Base-by-base conservation (phyloP, 352 stramenopile genomes). In the Peronospora belbahrii region DNA sequence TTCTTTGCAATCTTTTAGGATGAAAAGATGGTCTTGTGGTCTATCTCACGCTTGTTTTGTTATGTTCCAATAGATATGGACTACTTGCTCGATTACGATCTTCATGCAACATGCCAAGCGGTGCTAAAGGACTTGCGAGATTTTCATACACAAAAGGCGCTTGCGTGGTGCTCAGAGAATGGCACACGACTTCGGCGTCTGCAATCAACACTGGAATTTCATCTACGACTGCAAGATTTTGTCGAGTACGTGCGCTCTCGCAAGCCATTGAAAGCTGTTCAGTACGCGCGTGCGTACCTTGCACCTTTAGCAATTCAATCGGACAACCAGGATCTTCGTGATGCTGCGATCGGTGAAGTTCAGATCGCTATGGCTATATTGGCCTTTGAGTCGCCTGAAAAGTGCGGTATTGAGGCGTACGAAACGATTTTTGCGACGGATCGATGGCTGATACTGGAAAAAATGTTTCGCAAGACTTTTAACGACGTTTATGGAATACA, bases 331-430 rank as follows among this genome's bases (percentile, higher is more conserved):
- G 50, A 60, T 0, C 40, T 69, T 13, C 69, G 72, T 40, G 65
- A 79, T 48, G 46, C 52, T 28, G 79, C 79, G n/a, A 74, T 86
- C 20, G 60, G 66, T 25, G 66, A 75, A 34, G 67, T 91, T 24
- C 74, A 88, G 53, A 62, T 79, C 7, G 79, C 63, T 0, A 88
- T 88, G 76, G 76, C 70, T 7, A 88, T 76, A n/a, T 44, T 91
- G 24, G 76, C 79, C 0, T 88, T 83, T 38, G 64, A 79, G 49
- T 57, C 64, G 0, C 76, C 74, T 0, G 68, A 81, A 33, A 63
- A 67, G 10, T 88, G 75, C 22, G 75, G 74, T 4, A 67, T 88
- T 4, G 63, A 74, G 10, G 61, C 69, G 11, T 88, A 87, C 50
- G 62, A 65, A 4, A 61, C 59, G n/a, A 34, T 92, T 4, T 89